Evolutionary conservation across 352 stramenopile genomes (phyloP).

Genomic region (Pythium apleroticum): DNA sequence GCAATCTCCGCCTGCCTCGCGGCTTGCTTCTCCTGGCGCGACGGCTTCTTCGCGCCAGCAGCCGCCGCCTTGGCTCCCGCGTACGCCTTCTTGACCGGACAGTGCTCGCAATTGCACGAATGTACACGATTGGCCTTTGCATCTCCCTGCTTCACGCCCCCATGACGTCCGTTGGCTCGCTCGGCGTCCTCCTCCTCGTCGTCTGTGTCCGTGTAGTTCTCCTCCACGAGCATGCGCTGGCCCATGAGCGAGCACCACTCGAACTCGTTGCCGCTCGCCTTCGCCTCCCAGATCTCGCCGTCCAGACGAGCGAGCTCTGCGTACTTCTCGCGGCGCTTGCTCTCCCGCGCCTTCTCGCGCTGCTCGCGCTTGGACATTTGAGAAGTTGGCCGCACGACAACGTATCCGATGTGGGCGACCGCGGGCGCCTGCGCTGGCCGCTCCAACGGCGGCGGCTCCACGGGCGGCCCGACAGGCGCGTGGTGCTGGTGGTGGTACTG

Average conservation of each 20-base stretch:
- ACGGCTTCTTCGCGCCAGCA: background rate
- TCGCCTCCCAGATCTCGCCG: background rate
- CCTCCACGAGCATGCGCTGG: background rate
- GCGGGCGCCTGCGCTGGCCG: no score
- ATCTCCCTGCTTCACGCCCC: no score
- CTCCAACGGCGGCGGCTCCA: no score
- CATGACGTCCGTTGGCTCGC: background rate
- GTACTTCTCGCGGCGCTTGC: background rate
- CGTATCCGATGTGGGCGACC: no score
- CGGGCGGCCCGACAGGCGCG: no score
- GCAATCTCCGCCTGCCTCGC: background rate
- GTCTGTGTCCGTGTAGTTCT: slow-evolving; percentile 9
- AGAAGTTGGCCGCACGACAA: background rate
- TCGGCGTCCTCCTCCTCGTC: slow-evolving; percentile 2
- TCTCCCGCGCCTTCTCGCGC: background rate
- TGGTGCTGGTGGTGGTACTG: no score
- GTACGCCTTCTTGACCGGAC: background rate
- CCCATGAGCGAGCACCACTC: slow-evolving; percentile 10
- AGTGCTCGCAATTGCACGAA: background rate
- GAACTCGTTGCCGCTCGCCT: background rate
- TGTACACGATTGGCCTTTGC: background rate
- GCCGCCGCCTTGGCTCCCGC: no score
- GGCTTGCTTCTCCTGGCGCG: background rate
- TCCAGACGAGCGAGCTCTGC: background rate
- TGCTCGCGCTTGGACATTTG: background rate